Percentiles rank a stretch among this genome's conserved stretches.
These are phyloP conservation scores for Exophiala mesophila DNA, from an alignment of 2,329 filamentous ascomycete species.

Conservation along the genomic window DNA sequence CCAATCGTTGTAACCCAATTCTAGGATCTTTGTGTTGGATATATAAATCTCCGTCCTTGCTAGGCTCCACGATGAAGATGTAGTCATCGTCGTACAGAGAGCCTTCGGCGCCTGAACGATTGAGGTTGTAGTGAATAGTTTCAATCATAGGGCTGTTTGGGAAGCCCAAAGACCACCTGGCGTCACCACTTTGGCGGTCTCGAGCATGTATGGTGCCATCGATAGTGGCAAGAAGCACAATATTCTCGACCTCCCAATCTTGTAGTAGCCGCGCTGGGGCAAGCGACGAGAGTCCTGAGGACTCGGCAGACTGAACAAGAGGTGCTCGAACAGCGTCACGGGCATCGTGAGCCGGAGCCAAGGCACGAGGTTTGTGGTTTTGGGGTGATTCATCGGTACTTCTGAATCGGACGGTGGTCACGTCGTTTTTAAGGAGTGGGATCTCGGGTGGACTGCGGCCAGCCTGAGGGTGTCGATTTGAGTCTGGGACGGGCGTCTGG, in stretches of 20 bases:
- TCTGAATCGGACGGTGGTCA: slow-evolving; percentile 24
- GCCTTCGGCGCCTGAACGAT: slow-evolving; percentile 56
- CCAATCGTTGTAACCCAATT: slow-evolving; percentile 44
- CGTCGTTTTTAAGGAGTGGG: slow-evolving; percentile 25
- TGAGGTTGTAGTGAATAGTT: slow-evolving; percentile 72
- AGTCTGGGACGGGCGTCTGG: slow-evolving; percentile 14
- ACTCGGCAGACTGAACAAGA: slow-evolving; percentile 64
- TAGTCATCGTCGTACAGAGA: slow-evolving; percentile 70
- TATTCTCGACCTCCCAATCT: slow-evolving; percentile 99
- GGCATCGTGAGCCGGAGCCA: slow-evolving; percentile 75
- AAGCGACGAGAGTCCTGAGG: slow-evolving; percentile 69
- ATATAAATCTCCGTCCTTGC: slow-evolving; percentile 78
- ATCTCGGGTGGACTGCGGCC: slow-evolving; percentile 29
- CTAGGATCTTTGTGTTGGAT: slow-evolving; percentile 67
- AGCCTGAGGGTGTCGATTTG: slow-evolving; percentile 19
- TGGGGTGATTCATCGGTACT: slow-evolving; percentile 25
- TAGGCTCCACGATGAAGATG: slow-evolving; percentile 93
- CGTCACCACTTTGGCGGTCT: slow-evolving; percentile 77
- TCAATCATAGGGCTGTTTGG: slow-evolving; percentile 81
- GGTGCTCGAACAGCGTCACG: slow-evolving; percentile 84
- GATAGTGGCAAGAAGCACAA: slow-evolving; percentile 99
- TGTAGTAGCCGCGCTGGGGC: slow-evolving; percentile 92
- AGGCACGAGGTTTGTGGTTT: slow-evolving; percentile 50
- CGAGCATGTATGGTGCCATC: slow-evolving; percentile 92
- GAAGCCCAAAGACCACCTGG: slow-evolving; percentile 79